Evolutionary conservation across 352 stramenopile species (phyloP).

Genomic region (Phytopythium ostracodes): DNA sequence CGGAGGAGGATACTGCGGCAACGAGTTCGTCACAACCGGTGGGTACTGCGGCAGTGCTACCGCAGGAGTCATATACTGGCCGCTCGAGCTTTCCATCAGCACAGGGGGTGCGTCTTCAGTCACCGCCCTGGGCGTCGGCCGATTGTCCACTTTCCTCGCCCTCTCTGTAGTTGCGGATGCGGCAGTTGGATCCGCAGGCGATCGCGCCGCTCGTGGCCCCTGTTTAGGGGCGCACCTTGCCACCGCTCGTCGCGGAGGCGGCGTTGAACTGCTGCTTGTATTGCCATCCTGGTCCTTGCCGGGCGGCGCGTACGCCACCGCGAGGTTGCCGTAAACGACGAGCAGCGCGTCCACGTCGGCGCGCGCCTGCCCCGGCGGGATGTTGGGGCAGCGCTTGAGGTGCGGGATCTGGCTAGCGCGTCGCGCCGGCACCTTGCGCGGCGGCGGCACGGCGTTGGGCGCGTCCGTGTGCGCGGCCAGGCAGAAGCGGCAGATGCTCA

Average conservation of each 20-base stretch:
- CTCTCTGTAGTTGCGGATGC: not conserved
- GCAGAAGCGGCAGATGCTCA: slow-evolving; percentile 3
- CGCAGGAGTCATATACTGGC: not conserved
- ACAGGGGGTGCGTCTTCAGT: not conserved
- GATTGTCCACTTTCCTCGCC: not conserved
- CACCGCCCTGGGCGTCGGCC: too few relatives aligned
- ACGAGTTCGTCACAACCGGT: not conserved
- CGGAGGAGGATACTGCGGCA: not conserved
- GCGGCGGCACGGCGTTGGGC: not conserved
- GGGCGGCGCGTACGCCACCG: not conserved
- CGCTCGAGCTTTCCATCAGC: not conserved
- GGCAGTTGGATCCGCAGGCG: not conserved
- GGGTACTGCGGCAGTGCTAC: not conserved
- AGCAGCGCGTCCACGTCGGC: slow-evolving; percentile 4
- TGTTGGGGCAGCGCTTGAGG: not conserved
- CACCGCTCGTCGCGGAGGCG: not conserved
- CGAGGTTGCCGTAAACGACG: not conserved
- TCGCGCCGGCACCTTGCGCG: not conserved
- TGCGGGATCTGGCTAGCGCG: slow-evolving; percentile 1
- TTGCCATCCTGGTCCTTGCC: not conserved
- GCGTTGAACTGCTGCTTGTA: not conserved
- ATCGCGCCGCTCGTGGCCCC: not conserved
- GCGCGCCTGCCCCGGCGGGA: not conserved
- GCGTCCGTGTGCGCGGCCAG: not conserved
- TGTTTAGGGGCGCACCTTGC: not conserved